These are phyloP conservation scores for Puccinia hordei DNA, from an alignment of 1,284 basidiomycete species.

Conservation along the genomic window DNA sequence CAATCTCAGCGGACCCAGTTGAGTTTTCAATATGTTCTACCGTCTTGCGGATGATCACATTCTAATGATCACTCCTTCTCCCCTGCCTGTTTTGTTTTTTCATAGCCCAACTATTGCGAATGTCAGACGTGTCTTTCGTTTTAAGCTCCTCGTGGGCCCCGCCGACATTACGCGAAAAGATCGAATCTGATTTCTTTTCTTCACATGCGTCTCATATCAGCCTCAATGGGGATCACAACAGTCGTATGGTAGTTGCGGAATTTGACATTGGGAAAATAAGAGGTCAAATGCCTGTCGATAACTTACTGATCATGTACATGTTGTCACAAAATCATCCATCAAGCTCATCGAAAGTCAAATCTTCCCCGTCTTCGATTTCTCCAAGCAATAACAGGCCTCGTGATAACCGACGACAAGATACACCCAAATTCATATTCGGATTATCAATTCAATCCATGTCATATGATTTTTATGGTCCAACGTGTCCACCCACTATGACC, in stretches of 20 bases:
- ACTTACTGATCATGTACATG: conserved; percentile 34
- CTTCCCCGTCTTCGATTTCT: not conserved
- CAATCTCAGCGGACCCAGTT: conserved; percentile 18
- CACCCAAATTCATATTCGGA: conserved; percentile 34
- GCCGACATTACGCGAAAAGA: conserved; percentile 10
- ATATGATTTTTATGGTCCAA: conserved; percentile 40
- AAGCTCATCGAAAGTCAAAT: conserved; percentile 7
- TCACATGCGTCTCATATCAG: conserved; percentile 25
- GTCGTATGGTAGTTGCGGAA: conserved; percentile 40
- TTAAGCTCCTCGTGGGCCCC: conserved; percentile 46
- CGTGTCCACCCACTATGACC: conserved; percentile 3
- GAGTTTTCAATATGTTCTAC: conserved; percentile 5
- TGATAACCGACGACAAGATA: not conserved
- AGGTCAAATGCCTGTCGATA: conserved; percentile 40
- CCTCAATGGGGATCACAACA: conserved; percentile 46
- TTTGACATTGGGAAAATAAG: conserved; percentile 45
- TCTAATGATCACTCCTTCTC: not conserved
- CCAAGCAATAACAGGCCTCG: conserved; percentile 11
- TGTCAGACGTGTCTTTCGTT: conserved; percentile 45
- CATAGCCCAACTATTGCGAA: conserved; percentile 25
- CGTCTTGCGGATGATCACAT: not conserved
- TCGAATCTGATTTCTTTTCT: conserved; percentile 14
- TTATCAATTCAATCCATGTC: conserved; percentile 41
- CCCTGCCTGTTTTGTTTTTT: not conserved
- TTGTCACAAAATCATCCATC: conserved; percentile 1